These are phyloP conservation scores for Aspergillus felis DNA, from an alignment of 2,329 filamentous ascomycete species.

Conservation along the genomic window DNA sequence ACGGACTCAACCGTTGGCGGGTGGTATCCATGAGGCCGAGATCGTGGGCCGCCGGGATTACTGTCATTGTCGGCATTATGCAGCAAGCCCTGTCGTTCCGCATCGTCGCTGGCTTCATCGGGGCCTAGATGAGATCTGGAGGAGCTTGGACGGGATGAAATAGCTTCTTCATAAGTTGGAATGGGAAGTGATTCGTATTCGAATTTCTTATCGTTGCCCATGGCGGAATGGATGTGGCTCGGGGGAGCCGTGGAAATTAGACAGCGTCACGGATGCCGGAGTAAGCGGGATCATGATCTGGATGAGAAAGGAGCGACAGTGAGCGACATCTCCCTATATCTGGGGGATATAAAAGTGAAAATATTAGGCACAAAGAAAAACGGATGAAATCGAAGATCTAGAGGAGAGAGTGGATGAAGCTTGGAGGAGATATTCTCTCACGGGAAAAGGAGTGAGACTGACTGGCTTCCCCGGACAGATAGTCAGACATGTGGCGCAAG, in stretches of 20 bases:
- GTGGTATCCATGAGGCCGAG: slow-evolving; percentile 61
- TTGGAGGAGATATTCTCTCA: neutral
- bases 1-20: slow-evolving; percentile 80
- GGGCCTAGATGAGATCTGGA: slow-evolving; percentile 47
- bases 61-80: slow-evolving; percentile 46
- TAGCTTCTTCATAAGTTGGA: slow-evolving; percentile 79
- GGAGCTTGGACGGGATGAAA: slow-evolving; percentile 55
- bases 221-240: slow-evolving; percentile 30
- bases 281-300: slow-evolving; percentile 39
- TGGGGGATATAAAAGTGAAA: slow-evolving; percentile 3
- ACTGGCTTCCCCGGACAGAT: neutral
- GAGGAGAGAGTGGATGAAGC: slow-evolving; percentile 1
- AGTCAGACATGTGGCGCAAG: neutral
- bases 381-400: slow-evolving; percentile 2
- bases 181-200: slow-evolving; percentile 66
- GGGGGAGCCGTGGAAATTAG: slow-evolving; percentile 29
- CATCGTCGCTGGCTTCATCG: slow-evolving; percentile 63
- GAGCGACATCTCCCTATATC: slow-evolving; percentile 25
- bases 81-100: slow-evolving; percentile 74
- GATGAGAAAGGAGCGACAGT: slow-evolving; percentile 27
- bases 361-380: slow-evolving; percentile 7
- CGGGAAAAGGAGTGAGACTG: neutral
- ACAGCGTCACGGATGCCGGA: slow-evolving; percentile 24
- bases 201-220: slow-evolving; percentile 51
- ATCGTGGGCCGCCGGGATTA: slow-evolving; percentile 33